A percentile compares a stretch with the other conserved stretches of the same genome.
Conservation (phyloP, 768 basidiomycete species). For the Pleurotus tuber-regium region DNA sequence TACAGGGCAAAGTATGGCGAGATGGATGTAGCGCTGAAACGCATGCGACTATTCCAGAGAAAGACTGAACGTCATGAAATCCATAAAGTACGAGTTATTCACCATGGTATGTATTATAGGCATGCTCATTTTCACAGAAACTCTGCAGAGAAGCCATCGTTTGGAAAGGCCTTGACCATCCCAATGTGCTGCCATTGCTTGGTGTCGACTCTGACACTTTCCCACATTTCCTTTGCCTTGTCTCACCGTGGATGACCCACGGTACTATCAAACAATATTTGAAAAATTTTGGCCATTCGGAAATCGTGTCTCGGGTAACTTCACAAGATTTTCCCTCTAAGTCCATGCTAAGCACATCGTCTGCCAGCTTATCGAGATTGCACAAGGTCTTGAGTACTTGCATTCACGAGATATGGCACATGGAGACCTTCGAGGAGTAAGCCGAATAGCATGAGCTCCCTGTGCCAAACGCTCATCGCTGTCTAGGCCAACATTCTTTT, state of each 20-base stretch:
- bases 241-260: slow-evolving; percentile 28
- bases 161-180: slow-evolving; percentile 25
- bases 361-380: slow-evolving; percentile 18
- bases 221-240: slow-evolving; percentile 21
- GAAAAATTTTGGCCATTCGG: slow-evolving; percentile 14
- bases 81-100: slow-evolving; percentile 16
- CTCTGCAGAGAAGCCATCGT: slow-evolving; percentile 25
- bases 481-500: slow-evolving; percentile 25
- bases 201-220: slow-evolving; percentile 24
- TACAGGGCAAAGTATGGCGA: slow-evolving; percentile 13
- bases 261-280: slow-evolving; percentile 22
- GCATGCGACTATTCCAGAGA: slow-evolving; percentile 23
- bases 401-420: slow-evolving; percentile 19
- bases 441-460: too few species aligned
- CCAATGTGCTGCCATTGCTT: slow-evolving; percentile 24
- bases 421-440: slow-evolving; percentile 20
- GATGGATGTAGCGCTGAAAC: slow-evolving; percentile 23
- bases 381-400: slow-evolving; percentile 21
- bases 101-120: too few species aligned
- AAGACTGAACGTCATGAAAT: slow-evolving; percentile 15
- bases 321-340: too few species aligned
- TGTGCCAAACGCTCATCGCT: too few species aligned
- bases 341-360: background rate
- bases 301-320: slow-evolving; percentile 19
- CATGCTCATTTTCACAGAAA: slow-evolving; percentile 14